Evolutionary conservation across 495 filamentous ascomycete genomes (phyloP).

Genomic region (Geoglossum glabrum): DNA sequence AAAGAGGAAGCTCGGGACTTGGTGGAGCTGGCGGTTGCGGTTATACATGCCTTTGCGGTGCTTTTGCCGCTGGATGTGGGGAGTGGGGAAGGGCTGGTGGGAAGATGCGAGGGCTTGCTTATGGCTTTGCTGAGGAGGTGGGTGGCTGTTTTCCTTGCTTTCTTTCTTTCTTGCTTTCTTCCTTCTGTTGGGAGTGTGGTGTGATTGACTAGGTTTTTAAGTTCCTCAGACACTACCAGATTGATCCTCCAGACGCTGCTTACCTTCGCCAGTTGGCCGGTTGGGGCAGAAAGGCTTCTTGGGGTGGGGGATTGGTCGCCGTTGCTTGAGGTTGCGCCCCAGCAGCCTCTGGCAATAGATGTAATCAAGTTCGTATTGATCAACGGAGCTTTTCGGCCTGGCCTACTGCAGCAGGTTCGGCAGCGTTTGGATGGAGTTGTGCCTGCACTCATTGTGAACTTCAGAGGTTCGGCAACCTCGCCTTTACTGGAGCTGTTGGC

Average conservation of each 20-base stretch:
- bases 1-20: slow-evolving; percentile 28
- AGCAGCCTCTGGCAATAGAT: slow-evolving; percentile 28
- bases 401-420: background rate
- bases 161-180: too few relatives aligned
- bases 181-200: background rate
- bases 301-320: slow-evolving; percentile 25
- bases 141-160: too few relatives aligned
- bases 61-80: slow-evolving; percentile 26
- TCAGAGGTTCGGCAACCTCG: slow-evolving; percentile 27
- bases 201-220: slow-evolving; percentile 11
- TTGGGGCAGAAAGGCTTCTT: background rate
- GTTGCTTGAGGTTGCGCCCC: slow-evolving; percentile 30
- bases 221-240: slow-evolving; percentile 28
- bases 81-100: slow-evolving; percentile 23
- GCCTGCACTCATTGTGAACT: slow-evolving; percentile 25
- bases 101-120: slow-evolving; percentile 29
- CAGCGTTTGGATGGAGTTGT: slow-evolving; percentile 10
- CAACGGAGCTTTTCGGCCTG: slow-evolving; percentile 10
- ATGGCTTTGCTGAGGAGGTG: slow-evolving; percentile 31
- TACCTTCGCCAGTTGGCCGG: slow-evolving; percentile 22
- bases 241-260: slow-evolving; percentile 33
- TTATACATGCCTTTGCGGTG: slow-evolving; percentile 36
- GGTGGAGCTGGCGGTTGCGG: slow-evolving; percentile 37
- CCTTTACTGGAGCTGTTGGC: slow-evolving; percentile 28
- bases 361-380: slow-evolving; percentile 32